Percentiles rank a stretch among this genome's conserved stretches.
Conservation (phyloP, 2,329 filamentous ascomycete species). For the Diaporthe eres region DNA sequence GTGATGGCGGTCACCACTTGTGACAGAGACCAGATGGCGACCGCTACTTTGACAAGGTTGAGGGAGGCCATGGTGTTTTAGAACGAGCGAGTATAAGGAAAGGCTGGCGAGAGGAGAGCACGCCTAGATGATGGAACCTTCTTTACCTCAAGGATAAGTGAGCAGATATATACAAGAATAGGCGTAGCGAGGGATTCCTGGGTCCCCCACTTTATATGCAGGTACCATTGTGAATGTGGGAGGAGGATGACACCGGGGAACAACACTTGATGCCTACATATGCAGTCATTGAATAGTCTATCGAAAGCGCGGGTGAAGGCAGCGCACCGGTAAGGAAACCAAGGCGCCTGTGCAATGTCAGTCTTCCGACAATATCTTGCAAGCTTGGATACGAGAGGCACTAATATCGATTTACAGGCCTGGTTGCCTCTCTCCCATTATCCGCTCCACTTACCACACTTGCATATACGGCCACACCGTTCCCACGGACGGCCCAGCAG, state of each 20-base stretch:
- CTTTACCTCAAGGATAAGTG: neutral
- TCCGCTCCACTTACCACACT: neutral
- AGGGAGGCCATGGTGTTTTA: neutral
- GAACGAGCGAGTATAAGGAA: neutral
- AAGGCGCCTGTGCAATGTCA: neutral
- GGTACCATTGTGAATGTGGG: neutral
- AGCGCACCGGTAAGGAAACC: neutral
- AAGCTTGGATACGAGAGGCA: constrained; percentile 9
- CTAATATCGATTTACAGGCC: constrained; percentile 3
- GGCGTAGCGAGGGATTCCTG: neutral
- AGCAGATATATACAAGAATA: neutral
- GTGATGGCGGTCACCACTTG: constrained; percentile 14
- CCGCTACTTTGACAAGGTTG: neutral
- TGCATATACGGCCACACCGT: neutral
- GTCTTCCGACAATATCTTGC: neutral
- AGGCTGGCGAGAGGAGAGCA: neutral
- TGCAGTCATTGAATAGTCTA: constrained; percentile 26
- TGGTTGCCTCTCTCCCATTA: neutral
- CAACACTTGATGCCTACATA: neutral
- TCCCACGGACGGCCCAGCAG: neutral
- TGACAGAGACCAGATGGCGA: neutral
- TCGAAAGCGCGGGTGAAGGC: neutral
- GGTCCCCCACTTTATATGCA: neutral
- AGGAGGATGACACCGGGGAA: neutral
- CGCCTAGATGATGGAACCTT: neutral